These are phyloP conservation scores for Fraxinus angustifolia DNA, from an alignment of 305 asterid genomes.

Conservation along the genomic window DNA sequence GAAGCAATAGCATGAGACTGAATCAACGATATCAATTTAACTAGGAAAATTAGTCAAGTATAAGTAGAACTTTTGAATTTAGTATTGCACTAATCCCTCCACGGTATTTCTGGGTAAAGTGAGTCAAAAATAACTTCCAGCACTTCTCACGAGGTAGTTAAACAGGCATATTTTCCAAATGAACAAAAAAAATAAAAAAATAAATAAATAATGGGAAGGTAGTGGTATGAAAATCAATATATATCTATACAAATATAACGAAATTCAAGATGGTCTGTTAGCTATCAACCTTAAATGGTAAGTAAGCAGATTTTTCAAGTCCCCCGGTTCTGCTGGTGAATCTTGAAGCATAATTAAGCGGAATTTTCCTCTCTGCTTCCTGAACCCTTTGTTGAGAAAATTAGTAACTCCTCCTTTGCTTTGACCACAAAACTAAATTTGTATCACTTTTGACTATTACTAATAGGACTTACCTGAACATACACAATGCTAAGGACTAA, in stretches of 20 bases:
- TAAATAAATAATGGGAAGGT: background rate
- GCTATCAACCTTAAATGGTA: conserved; percentile 78
- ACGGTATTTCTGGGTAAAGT: background rate
- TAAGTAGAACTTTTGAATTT: background rate
- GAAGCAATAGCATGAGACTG: background rate
- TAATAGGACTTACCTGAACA: conserved; percentile 61
- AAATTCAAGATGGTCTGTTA: background rate
- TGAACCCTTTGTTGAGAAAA: conserved; percentile 30
- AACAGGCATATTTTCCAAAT: background rate
- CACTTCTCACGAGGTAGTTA: background rate
- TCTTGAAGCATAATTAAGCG: conserved; percentile 84
- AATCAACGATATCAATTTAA: background rate
- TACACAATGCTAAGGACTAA: conserved; percentile 92
- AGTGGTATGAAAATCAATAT: background rate
- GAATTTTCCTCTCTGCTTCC: conserved; percentile 99
- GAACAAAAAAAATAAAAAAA: background rate
- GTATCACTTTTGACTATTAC: background rate
- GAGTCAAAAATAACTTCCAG: background rate
- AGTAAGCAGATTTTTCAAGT: conserved; percentile 78
- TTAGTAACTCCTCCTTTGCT: conserved; percentile 14
- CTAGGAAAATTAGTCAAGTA: background rate
- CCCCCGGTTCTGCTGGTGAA: conserved; percentile 65
- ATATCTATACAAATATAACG: background rate
- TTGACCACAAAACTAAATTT: background rate
- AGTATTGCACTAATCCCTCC: background rate